Evolutionary conservation across 169 alveolate species (phyloP).

Genomic region (Besnoitia besnoiti): DNA sequence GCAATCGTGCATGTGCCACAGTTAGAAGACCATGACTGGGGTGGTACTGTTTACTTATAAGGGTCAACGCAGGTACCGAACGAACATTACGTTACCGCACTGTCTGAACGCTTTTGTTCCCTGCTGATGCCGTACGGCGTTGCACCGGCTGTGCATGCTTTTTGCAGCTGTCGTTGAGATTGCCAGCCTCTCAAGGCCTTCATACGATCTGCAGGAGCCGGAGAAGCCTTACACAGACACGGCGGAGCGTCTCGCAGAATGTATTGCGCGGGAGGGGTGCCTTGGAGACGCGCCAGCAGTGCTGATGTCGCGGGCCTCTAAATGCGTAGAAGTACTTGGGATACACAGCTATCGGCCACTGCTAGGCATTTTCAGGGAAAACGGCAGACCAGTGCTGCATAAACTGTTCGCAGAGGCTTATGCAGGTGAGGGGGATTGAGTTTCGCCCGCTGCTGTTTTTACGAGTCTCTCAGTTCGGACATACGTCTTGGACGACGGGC

Average conservation of each 20-base stretch:
- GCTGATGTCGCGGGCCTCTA: not conserved
- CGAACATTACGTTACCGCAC: too few relatives aligned
- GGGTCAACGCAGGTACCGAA: too few relatives aligned
- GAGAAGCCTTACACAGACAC: not conserved
- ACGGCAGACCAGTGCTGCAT: not conserved
- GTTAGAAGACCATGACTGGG: too few relatives aligned
- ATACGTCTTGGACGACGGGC: too few relatives aligned
- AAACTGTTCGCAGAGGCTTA: not conserved
- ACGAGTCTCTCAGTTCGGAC: too few relatives aligned
- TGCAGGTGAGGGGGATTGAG: not conserved
- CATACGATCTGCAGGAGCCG: not conserved
- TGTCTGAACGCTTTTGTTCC: too few relatives aligned
- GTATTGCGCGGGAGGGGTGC: not conserved
- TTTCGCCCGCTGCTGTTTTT: too few relatives aligned
- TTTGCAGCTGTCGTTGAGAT: not conserved
- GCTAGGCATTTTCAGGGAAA: not conserved
- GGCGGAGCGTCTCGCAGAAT: not conserved
- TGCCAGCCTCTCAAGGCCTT: not conserved
- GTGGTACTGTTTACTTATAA: too few relatives aligned
- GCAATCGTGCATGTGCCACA: too few relatives aligned
- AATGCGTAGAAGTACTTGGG: not conserved
- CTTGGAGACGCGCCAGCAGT: not conserved
- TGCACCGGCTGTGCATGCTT: too few relatives aligned
- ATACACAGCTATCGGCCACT: not conserved
- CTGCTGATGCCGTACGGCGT: too few relatives aligned